Base-by-base conservation (phyloP, 768 basidiomycete genomes). In the Solioccasus polychromus region DNA sequence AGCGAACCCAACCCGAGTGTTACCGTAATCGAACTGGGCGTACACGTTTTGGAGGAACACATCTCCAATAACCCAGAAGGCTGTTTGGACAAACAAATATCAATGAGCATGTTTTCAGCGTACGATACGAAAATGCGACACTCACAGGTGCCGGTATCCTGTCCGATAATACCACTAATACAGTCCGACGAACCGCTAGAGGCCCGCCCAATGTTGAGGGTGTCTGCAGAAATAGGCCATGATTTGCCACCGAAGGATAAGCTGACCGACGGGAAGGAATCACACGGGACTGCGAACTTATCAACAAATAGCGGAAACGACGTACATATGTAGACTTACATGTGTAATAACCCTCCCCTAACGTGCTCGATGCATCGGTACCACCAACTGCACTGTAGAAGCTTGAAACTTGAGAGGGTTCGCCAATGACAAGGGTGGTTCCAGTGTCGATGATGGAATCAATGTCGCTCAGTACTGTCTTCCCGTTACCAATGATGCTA, bases 281-380 rank as follows among this genome's bases (percentile, higher is more conserved):
- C 24, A 26, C 38, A 39, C 11, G 57, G 65, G 45, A 65, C 54
- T 52, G 32, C 2, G n/a, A n/a, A n/a, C n/a, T n/a, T n/a, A n/a
- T n/a, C n/a, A n/a, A n/a, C n/a, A n/a, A n/a, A 24, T 31, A 15
- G 19, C 15, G 19, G 25, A 15, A 31, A 38, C 14, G 19, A 8
- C 18, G 24, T 11, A 12, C 5, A 15, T 20, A 6, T n/a, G 12
- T 1, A n/a, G 26, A 31, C 40, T 15, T 36, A 52, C 50, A 39
- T 10, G 69, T 67, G 51, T 74, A 68, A 43, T 6, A 38, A 22
- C 67, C 67, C 44, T 52, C 38, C n/a, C n/a, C n/a, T n/a, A n/a
- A n/a, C 61, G 48, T 9, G 37, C 23, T 5, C 38, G 42, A 30
- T 31, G 45, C 17, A 18, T 35, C 32, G 1, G 61, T 61, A 35